Evolutionary conservation across 176 grass and related monocot species (phyloP).

Genomic region (Stipa capillata): DNA sequence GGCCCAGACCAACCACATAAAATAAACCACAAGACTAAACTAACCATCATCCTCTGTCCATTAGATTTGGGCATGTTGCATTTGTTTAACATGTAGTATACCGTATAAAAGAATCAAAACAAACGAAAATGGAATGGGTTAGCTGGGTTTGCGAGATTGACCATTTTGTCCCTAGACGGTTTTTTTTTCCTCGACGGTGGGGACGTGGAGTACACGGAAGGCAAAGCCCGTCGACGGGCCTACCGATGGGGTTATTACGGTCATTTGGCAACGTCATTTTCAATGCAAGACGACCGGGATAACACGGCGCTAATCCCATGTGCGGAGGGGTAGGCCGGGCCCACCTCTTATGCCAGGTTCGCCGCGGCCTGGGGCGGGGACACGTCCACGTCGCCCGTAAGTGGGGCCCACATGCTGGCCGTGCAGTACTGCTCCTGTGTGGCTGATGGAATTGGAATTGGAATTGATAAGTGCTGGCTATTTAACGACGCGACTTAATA

Average conservation of each 20-base stretch:
- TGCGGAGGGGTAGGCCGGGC: neutral
- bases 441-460: neutral
- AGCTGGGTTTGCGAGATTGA: neutral
- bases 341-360: no score
- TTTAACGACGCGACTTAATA: no score
- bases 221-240: no score
- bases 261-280: neutral
- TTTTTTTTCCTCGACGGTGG: no score
- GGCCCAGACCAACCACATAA: neutral
- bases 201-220: no score
- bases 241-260: no score
- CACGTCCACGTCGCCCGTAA: neutral
- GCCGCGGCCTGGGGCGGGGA: no score
- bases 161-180: neutral
- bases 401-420: neutral
- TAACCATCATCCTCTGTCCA: neutral
- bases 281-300: neutral
- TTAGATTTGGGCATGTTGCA: neutral
- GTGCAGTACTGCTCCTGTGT: neutral
- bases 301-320: neutral
- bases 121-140: neutral
- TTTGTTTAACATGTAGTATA: neutral
- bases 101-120: neutral
- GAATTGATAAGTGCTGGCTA: no score
- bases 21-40: neutral